Base-by-base conservation (phyloP, 441 rosid species). In the Gossypium schwendimanii region DNA sequence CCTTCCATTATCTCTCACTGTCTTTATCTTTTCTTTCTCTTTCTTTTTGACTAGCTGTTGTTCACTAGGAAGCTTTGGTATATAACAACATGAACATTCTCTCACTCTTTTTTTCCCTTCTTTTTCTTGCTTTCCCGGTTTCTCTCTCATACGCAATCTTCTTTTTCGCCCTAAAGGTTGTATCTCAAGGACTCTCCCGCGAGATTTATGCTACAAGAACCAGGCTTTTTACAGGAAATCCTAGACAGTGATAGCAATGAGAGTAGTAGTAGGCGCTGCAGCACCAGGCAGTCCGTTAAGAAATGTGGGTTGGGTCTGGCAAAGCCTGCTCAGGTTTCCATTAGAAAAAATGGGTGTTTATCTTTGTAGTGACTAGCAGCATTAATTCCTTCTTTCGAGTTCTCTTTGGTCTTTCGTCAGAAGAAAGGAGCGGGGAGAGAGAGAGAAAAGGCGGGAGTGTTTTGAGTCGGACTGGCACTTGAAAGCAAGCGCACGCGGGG, bases 201-300 rank as follows among this genome's bases (percentile, higher is more conserved):
- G 97, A 84, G 91, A 87, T 87, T 89, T 88, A 86, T 80, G 98
- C 92, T 86, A 61, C 88, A 83, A 81, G 73, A 80, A 79, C 80
- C 94, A 90, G 92, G 71, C 90, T 87, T 91, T 84, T 89, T 75
- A 84, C 84, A 82, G 85, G 81, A 81, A 83, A 83, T 83, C 81
- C 83, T 78, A 87, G 83, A 88, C 77, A 87, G 80, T 82, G 81
- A 80, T 78, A 17, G 81, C 65, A 73, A 80, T 63, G 75, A 86
- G 41, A 7, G 41, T 36, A 21, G 39, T 33, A 73, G 63, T 53
- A 53, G 58, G 53, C 59, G 64, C 73, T 53, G 75, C 68, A 75
- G 63, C 70, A 68, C 50, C 61, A 77, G 76, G 59, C 63, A 77
- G 75, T 79, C 87, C 75, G 86, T 77, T 62, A 69, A 53, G 72